A percentile compares a stretch with the other conserved stretches of the same genome.
phyloP scores from a whole-genome alignment of 2,329 filamentous ascomycete species.

The Colletotrichum lentis region DNA sequence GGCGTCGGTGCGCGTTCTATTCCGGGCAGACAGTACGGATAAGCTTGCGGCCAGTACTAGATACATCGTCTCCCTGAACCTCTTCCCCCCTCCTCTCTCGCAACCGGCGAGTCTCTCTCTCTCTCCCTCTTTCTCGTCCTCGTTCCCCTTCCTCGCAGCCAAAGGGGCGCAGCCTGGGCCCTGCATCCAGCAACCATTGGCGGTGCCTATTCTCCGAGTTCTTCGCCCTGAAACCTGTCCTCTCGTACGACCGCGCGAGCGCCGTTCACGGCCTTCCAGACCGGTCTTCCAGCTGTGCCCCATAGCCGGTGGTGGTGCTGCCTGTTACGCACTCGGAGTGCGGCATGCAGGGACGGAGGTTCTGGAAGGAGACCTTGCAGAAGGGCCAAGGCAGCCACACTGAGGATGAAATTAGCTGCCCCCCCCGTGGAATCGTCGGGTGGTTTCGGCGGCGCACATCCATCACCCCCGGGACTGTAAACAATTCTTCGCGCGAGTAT shows the following conservation, averaged over 20 bases:
- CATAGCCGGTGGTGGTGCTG: no score
- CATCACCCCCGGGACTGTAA: no score
- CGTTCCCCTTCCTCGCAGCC: background rate
- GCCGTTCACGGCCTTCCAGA: no score
- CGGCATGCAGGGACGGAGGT: conserved; percentile 66
- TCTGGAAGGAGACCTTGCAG: conserved; percentile 44
- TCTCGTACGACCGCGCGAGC: no score
- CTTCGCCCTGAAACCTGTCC: background rate
- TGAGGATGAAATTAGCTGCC: no score
- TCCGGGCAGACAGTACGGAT: conserved; percentile 15
- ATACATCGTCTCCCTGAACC: conserved; percentile 2
- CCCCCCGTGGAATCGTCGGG: no score
- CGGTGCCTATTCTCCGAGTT: background rate
- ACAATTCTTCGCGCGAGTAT: no score
- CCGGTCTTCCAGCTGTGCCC: no score
- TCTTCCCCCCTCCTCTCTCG: background rate
- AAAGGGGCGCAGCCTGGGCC: background rate
- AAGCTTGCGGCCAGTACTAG: background rate
- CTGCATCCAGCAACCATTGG: background rate
- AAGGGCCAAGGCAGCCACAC: no score
- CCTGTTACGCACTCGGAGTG: conserved; percentile 52
- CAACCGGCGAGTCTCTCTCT: no score
- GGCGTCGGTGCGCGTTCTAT: background rate
- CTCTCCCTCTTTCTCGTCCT: no score
- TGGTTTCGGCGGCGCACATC: no score